Base-by-base conservation (phyloP, 2,329 filamentous ascomycete species). In the Monosporascus sp. region DNA sequence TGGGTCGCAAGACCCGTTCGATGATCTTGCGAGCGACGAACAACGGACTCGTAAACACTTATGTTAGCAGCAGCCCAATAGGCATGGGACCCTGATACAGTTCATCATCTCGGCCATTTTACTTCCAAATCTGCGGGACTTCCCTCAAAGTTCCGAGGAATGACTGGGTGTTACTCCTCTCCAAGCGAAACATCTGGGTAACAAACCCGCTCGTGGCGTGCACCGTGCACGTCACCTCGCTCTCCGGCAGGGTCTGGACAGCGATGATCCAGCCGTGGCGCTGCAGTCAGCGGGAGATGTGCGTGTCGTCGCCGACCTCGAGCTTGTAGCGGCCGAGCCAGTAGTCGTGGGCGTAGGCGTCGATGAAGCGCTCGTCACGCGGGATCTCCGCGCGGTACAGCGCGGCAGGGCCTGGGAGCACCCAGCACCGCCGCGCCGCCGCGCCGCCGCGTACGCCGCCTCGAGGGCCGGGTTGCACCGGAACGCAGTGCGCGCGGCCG, bases 281-380 rank as follows among this genome's bases (percentile, higher is more conserved):
- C 37, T 52, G 51, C 22, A 52, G 14, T 54, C 56, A 58, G 22
- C 52, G 54, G 14, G 56, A 52, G n/a, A 53, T 43, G 37, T 49
- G 53, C 50, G 49, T 52, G 37, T 58, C 52, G 27, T 56, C 56
- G 31, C 50, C 47, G 19, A 51, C 47, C n/a, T 56, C 54, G 37
- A 56, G 31, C 5, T 22, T 40, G 26, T 31, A 26, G 16, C 20
- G 26, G 27, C 50, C 47, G 11, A 43, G 22, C 51, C 51, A 52
- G 20, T 43, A 37, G 19, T 56, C 56, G 38, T 52, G 45, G 19
- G 45, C 24, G 48, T 44, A 50, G 5, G 45, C 52, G 0, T 51
- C 17, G 5, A 48, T n/a, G 38, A 56, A 56, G 4, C 19, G 3
- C 4, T 40, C 27, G 48, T 55, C 50, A 20, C 49, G 7, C 31